Evolutionary conservation across 2,329 filamentous ascomycete genomes (phyloP).

Genomic region (Trichoderma polysporum): DNA sequence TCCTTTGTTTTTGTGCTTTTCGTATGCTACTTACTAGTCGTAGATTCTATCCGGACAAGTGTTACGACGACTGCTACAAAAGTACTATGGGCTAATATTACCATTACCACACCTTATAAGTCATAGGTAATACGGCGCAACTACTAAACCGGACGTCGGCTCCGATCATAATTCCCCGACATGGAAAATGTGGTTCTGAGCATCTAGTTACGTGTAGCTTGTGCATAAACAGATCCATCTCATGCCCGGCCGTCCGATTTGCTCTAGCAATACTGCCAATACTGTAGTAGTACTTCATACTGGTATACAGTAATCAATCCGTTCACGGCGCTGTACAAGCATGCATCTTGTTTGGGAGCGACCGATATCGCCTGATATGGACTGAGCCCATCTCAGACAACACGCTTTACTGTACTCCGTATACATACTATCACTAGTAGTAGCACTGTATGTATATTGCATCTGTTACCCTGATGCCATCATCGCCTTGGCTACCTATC

Average conservation of each 20-base stretch:
- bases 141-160: background rate
- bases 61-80: too few relatives aligned
- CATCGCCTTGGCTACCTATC: background rate
- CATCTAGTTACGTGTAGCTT: background rate
- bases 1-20: background rate
- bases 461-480: background rate
- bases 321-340: background rate
- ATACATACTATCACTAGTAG: too few relatives aligned
- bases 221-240: constrained; percentile 10
- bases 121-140: background rate
- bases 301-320: background rate
- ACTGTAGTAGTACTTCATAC: background rate
- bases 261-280: background rate
- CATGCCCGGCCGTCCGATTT: constrained; percentile 14
- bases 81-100: background rate
- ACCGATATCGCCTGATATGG: constrained; percentile 9
- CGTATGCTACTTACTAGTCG: background rate
- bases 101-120: background rate
- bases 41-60: too few relatives aligned
- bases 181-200: constrained; percentile 1
- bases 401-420: too few relatives aligned
- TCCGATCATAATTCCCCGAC: constrained; percentile 17
- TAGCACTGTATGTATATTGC: background rate
- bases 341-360: background rate
- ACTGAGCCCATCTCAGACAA: too few relatives aligned